These are phyloP conservation scores for Aspergillus spinulosporus DNA, from an alignment of 2,329 filamentous ascomycete genomes.

Conservation along the genomic window DNA sequence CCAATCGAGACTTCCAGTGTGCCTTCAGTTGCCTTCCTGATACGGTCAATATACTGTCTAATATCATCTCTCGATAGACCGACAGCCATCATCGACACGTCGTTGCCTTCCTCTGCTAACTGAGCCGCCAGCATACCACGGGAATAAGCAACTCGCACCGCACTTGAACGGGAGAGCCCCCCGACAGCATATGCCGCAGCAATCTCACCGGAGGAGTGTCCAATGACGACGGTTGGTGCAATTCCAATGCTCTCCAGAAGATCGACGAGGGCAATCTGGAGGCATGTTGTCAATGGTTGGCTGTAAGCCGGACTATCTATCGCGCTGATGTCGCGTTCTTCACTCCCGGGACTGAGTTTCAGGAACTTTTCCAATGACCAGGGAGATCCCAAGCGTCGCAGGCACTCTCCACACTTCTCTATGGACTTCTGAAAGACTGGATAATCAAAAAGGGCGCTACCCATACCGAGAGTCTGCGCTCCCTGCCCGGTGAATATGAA, in stretches of 20 bases:
- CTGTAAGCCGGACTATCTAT: conserved; percentile 29
- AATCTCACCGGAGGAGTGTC: conserved; percentile 39
- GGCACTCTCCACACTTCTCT: neutral
- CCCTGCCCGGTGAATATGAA: conserved; percentile 30
- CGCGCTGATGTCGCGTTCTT: neutral
- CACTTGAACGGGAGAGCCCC: neutral
- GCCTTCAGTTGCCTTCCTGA: neutral
- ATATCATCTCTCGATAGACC: neutral
- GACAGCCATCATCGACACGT: neutral
- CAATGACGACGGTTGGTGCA: conserved; percentile 26
- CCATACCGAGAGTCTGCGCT: conserved; percentile 41
- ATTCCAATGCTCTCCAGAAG: conserved; percentile 29
- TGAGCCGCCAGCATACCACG: neutral
- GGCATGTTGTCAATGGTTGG: conserved; percentile 30
- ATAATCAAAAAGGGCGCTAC: conserved; percentile 28
- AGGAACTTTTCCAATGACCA: conserved; percentile 5
- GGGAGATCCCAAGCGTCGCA: neutral
- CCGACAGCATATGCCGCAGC: conserved; percentile 48
- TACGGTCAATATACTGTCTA: neutral
- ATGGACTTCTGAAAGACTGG: neutral
- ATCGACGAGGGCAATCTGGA: conserved; percentile 35
- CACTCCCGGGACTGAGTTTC: conserved; percentile 25
- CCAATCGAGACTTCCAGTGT: neutral
- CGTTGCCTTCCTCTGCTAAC: neutral
- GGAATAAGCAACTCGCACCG: neutral